These are phyloP conservation scores for Yamadazyma aaseri DNA, from an alignment of 1,139 yeast genomes.

Conservation along the genomic window DNA sequence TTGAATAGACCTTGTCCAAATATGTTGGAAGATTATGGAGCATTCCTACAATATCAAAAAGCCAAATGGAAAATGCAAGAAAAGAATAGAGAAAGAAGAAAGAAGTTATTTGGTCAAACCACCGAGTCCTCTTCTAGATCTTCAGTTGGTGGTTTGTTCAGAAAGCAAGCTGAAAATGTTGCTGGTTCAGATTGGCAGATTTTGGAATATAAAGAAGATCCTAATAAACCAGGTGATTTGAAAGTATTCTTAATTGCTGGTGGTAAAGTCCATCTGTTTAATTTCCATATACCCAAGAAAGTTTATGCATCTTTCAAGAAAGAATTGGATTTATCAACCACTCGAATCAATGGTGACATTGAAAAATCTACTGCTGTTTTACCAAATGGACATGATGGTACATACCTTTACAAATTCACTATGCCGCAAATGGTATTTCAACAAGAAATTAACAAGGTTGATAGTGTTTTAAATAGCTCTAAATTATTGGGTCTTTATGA, in stretches of 20 bases:
- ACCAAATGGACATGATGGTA: slow-evolving; percentile 68
- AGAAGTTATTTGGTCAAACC: slow-evolving; percentile 72
- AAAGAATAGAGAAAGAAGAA: slow-evolving; percentile 67
- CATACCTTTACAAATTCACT: slow-evolving; percentile 57
- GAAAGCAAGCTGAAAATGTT: slow-evolving; percentile 75
- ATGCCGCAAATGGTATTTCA: slow-evolving; percentile 66
- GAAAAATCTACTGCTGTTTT: slow-evolving; percentile 59
- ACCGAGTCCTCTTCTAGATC: slow-evolving; percentile 46
- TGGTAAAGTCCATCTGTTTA: slow-evolving; percentile 70
- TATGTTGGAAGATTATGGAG: slow-evolving; percentile 70
- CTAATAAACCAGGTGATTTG: slow-evolving; percentile 67
- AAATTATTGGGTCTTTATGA: slow-evolving; percentile 76
- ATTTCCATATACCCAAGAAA: slow-evolving; percentile 71
- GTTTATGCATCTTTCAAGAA: slow-evolving; percentile 68
- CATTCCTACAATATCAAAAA: slow-evolving; percentile 77
- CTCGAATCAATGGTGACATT: slow-evolving; percentile 54
- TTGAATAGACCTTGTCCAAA: slow-evolving; percentile 64
- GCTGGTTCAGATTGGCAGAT: slow-evolving; percentile 85
- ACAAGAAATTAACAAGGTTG: slow-evolving; percentile 56
- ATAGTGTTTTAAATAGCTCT: slow-evolving; percentile 64
- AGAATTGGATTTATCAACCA: slow-evolving; percentile 41
- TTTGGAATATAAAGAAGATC: slow-evolving; percentile 62
- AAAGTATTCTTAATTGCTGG: slow-evolving; percentile 71
- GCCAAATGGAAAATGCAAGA: slow-evolving; percentile 81
- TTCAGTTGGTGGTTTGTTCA: slow-evolving; percentile 66